Percentiles rank a stretch among this genome's conserved stretches.
Evolutionary conservation across 1,139 yeast species (phyloP).

Genomic region (Zygosaccharomyces sapae): DNA sequence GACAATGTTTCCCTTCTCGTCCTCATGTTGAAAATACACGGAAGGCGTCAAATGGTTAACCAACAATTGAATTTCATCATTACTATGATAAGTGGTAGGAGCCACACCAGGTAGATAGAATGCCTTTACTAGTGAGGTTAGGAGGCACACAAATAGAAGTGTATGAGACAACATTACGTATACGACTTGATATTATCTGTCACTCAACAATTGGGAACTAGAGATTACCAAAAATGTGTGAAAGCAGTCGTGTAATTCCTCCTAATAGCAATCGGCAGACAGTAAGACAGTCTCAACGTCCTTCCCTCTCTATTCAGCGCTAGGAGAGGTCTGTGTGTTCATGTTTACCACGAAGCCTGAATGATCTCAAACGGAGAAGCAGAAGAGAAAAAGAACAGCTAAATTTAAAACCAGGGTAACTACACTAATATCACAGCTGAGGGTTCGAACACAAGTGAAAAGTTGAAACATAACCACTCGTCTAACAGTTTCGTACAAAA

Average conservation of each 20-base stretch:
- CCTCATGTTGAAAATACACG: slow-evolving; percentile 42
- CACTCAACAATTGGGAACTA: not conserved
- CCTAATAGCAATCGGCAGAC: not conserved
- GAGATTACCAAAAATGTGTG: not conserved
- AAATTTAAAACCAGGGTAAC: not conserved
- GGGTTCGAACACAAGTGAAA: not conserved
- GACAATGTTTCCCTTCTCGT: slow-evolving; percentile 38
- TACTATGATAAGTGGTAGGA: slow-evolving; percentile 76
- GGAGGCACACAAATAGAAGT: slow-evolving; percentile 2
- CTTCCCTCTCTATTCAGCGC: not conserved
- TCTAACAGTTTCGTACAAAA: not conserved
- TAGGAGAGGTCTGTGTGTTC: not conserved
- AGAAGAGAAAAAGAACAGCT: not conserved
- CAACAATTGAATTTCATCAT: slow-evolving; percentile 67
- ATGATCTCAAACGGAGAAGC: not conserved
- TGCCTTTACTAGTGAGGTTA: slow-evolving; percentile 38
- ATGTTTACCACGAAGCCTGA: not conserved
- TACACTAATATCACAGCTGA: not conserved
- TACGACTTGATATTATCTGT: not conserved
- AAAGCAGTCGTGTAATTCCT: not conserved
- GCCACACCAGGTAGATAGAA: slow-evolving; percentile 95
- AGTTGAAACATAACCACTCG: not conserved
- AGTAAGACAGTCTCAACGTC: not conserved
- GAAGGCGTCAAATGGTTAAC: slow-evolving; percentile 91
- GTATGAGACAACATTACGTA: slow-evolving; percentile 2